Evolutionary conservation across 2,329 filamentous ascomycete genomes (phyloP).

Genomic region (Mycocentrospora acerina): DNA sequence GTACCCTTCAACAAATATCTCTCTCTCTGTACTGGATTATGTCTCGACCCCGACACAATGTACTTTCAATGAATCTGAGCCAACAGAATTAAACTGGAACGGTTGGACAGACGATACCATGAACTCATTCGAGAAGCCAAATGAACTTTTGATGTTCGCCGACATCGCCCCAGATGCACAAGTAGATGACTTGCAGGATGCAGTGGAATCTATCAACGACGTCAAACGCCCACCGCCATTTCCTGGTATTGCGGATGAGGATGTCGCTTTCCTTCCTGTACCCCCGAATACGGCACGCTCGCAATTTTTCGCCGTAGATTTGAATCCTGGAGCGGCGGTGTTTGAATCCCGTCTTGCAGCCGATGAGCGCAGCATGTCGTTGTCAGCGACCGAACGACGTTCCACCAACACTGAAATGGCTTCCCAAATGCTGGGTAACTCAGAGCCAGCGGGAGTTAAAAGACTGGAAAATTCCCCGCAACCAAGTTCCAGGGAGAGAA

Average conservation of each 20-base stretch:
- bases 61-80: constrained; percentile 19
- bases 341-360: constrained; percentile 23
- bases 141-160: constrained; percentile 10
- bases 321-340: constrained; percentile 24
- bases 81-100: constrained; percentile 30
- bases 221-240: constrained; percentile 5
- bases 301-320: constrained; percentile 9
- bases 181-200: background rate
- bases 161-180: constrained; percentile 26
- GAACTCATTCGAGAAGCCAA: constrained; percentile 26
- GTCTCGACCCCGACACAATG: constrained; percentile 13
- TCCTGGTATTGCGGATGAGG: background rate
- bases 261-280: constrained; percentile 5
- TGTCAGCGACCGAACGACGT: constrained; percentile 7
- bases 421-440: no score
- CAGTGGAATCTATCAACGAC: constrained; percentile 1
- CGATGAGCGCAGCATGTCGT: constrained; percentile 22
- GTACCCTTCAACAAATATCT: constrained; percentile 9
- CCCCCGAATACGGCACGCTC: constrained; percentile 17
- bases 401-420: background rate
- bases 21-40: constrained; percentile 12
- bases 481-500: no score
- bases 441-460: no score
- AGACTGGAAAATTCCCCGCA: no score
- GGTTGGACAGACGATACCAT: constrained; percentile 30